phyloP scores from a whole-genome alignment of 805 yeast genomes.

The Kuraishia capsulata region DNA sequence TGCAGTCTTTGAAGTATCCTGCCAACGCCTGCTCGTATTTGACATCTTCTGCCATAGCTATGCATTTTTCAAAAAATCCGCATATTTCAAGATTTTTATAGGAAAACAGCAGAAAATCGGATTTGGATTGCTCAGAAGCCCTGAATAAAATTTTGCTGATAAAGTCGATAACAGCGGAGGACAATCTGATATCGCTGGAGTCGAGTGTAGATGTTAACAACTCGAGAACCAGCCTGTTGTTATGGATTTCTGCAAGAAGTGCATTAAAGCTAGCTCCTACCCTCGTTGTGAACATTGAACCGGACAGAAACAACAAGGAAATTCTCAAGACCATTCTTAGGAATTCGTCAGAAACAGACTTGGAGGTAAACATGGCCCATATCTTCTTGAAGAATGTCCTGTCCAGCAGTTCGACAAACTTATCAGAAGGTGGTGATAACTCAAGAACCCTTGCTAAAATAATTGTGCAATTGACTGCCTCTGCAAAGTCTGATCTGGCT shows the following conservation, averaged over 20 bases:
- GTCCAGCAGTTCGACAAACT: slow-evolving; percentile 13
- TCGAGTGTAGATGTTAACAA: slow-evolving; percentile 32
- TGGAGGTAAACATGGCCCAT: slow-evolving; percentile 12
- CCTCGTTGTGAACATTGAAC: slow-evolving; percentile 29
- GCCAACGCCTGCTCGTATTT: slow-evolving; percentile 9
- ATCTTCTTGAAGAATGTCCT: slow-evolving; percentile 12
- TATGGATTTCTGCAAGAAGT: slow-evolving; percentile 18
- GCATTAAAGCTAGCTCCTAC: slow-evolving; percentile 17
- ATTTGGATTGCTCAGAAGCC: slow-evolving; percentile 27
- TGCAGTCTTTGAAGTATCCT: slow-evolving; percentile 7
- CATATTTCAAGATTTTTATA: slow-evolving; percentile 37
- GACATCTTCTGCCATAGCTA: slow-evolving; percentile 27
- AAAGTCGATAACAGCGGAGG: slow-evolving; percentile 33
- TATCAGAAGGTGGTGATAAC: slow-evolving; percentile 11
- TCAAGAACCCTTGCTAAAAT: background rate
- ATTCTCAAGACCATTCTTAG: slow-evolving; percentile 16
- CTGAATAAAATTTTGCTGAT: slow-evolving; percentile 33
- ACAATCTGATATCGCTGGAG: slow-evolving; percentile 33
- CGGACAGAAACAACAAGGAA: slow-evolving; percentile 30
- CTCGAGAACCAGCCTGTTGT: slow-evolving; percentile 29
- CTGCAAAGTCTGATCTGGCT: background rate
- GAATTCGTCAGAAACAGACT: slow-evolving; percentile 13
- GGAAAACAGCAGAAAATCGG: slow-evolving; percentile 31
- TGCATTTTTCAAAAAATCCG: slow-evolving; percentile 34
- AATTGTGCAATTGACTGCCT: background rate